Conservation (phyloP, 805 yeast species). For the Wickerhamomyces tratensis region DNA sequence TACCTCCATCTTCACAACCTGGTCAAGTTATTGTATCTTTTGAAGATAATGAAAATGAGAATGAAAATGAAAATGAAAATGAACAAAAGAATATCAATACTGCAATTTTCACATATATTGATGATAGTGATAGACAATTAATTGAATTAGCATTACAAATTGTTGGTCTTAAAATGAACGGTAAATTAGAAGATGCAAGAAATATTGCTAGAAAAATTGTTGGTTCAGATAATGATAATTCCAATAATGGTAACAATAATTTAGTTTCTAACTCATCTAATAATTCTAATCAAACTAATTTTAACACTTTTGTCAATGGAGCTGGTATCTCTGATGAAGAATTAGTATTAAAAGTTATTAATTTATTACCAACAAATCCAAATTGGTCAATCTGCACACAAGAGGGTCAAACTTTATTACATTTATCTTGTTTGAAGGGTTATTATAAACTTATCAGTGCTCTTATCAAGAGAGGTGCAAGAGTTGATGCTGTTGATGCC, state of each 20-base stretch:
- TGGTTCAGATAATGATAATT: slow-evolving; percentile 34
- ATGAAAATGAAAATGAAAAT: slow-evolving; percentile 23
- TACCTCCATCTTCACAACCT: slow-evolving; percentile 84
- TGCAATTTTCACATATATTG: slow-evolving; percentile 75
- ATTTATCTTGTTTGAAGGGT: slow-evolving; percentile 73
- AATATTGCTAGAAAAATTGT: slow-evolving; percentile 89
- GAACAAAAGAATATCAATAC: slow-evolving; percentile 14
- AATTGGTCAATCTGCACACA: slow-evolving; percentile 75
- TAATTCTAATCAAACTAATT: slow-evolving; percentile 4
- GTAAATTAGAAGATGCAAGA: slow-evolving; percentile 88
- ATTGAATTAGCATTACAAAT: slow-evolving; percentile 94
- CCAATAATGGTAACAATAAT: background rate
- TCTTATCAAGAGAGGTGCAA: slow-evolving; percentile 56
- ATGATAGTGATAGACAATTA: slow-evolving; percentile 90
- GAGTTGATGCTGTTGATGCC: slow-evolving; percentile 62
- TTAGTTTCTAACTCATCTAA: background rate
- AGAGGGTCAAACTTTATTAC: slow-evolving; percentile 84
- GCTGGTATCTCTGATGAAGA: slow-evolving; percentile 24
- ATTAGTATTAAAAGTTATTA: slow-evolving; percentile 40
- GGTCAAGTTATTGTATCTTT: slow-evolving; percentile 93
- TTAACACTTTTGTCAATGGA: background rate
- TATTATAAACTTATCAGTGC: slow-evolving; percentile 52
- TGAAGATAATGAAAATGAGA: slow-evolving; percentile 35
- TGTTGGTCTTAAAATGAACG: slow-evolving; percentile 95
- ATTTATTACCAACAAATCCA: slow-evolving; percentile 60